These are phyloP conservation scores for Naganishia onofrii DNA, from an alignment of 768 basidiomycete genomes.

Conservation along the genomic window DNA sequence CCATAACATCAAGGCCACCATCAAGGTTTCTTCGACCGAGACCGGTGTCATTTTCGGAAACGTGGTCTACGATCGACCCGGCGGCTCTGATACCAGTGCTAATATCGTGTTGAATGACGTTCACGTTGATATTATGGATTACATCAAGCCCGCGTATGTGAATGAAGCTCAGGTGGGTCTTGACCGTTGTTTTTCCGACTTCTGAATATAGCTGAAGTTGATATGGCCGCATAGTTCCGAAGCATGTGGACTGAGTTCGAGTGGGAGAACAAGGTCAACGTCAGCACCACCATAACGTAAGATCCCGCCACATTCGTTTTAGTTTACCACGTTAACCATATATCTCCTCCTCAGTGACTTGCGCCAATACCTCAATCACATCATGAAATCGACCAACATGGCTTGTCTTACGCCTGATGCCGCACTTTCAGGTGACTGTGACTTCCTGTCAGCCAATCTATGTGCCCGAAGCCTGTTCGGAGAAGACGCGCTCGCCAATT, in stretches of 20 bases:
- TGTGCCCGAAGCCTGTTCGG: constrained; percentile 93
- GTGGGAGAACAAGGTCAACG: constrained; percentile 99
- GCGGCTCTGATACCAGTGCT: constrained; percentile 67
- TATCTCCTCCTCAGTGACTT: constrained; percentile 61
- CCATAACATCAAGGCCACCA: constrained; percentile 97
- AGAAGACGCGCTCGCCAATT: constrained; percentile 95
- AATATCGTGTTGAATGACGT: constrained; percentile 90
- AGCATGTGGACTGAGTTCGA: constrained; percentile 99
- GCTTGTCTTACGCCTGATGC: constrained; percentile 86
- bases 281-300: constrained; percentile 75
- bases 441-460: constrained; percentile 94
- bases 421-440: constrained; percentile 87
- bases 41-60: constrained; percentile 98
- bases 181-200: background rate
- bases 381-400: constrained; percentile 98
- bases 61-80: constrained; percentile 91
- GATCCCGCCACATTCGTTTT: constrained; percentile 40
- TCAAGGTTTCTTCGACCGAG: constrained; percentile 97
- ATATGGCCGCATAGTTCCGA: constrained; percentile 53
- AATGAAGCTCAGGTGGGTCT: constrained; percentile 79
- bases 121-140: constrained; percentile 98
- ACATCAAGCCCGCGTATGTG: constrained; percentile 93
- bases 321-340: background rate
- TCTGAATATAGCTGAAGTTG: constrained; percentile 9
- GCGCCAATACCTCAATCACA: constrained; percentile 83